Percentiles rank a stretch among this genome's conserved stretches.
phyloP scores from a whole-genome alignment of 2,329 filamentous ascomycete species.

The Purpureocillium takamizusanense region DNA sequence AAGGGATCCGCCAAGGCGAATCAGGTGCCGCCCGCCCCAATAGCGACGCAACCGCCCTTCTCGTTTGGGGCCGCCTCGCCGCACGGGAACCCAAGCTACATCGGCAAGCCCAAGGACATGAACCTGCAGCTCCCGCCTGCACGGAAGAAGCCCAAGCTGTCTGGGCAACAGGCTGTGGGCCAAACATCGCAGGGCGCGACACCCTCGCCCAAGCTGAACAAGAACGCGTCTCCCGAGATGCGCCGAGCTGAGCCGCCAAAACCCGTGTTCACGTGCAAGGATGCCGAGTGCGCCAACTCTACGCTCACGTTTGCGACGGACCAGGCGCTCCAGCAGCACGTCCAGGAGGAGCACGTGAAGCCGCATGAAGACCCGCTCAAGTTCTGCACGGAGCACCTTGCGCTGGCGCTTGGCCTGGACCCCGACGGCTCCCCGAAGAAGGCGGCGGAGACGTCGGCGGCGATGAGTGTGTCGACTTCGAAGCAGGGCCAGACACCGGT shows the following conservation, averaged over 20 bases:
- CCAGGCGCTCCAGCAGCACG: constrained; percentile 42
- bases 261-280: constrained; percentile 40
- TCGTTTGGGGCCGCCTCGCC: constrained; percentile 46
- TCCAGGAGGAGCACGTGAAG: constrained; percentile 50
- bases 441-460: constrained; percentile 16
- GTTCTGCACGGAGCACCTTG: constrained; percentile 42
- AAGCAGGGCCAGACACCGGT: constrained; percentile 39
- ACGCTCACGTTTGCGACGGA: constrained; percentile 42
- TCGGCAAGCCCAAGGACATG: constrained; percentile 41
- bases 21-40: constrained; percentile 47
- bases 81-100: constrained; percentile 49
- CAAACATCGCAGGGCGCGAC: constrained; percentile 30
- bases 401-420: constrained; percentile 41
- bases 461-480: constrained; percentile 33
- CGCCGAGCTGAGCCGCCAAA: constrained; percentile 28
- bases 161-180: constrained; percentile 24
- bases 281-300: constrained; percentile 44
- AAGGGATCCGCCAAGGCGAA: constrained; percentile 32
- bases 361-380: constrained; percentile 45
- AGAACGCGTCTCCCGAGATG: constrained; percentile 37
- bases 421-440: constrained; percentile 35
- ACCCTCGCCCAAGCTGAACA: constrained; percentile 38
- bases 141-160: constrained; percentile 49
- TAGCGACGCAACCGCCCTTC: constrained; percentile 47
- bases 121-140: constrained; percentile 46